Evolutionary conservation across 2,329 filamentous ascomycete genomes (phyloP).

Genomic region (Byssothecium circinans): DNA sequence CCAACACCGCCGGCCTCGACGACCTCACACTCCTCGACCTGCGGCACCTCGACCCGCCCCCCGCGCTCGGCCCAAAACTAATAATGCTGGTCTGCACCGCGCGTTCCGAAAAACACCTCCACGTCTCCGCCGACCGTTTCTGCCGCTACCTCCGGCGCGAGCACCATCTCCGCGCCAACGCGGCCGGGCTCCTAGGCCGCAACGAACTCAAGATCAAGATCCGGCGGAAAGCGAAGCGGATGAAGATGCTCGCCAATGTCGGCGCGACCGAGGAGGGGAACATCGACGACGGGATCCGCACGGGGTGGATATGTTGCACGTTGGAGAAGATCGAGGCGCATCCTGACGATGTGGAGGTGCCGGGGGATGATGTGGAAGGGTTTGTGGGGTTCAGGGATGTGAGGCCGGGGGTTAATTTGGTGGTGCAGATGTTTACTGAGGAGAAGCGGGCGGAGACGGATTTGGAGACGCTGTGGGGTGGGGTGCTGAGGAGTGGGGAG

Average conservation of each 20-base stretch:
- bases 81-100: constrained; percentile 93
- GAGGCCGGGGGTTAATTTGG: constrained; percentile 61
- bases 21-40: constrained; percentile 80
- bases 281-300: constrained; percentile 82
- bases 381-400: constrained; percentile 76
- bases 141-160: constrained; percentile 80
- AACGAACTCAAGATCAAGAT: constrained; percentile 91
- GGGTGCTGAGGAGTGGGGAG: constrained; percentile 47
- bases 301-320: constrained; percentile 96
- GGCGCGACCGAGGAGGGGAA: constrained; percentile 57
- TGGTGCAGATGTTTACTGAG: constrained; percentile 72
- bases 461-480: constrained; percentile 65
- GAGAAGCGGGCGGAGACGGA: constrained; percentile 69
- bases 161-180: constrained; percentile 72
- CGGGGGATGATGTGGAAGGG: constrained; percentile 47
- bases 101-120: constrained; percentile 88
- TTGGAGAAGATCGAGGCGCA: constrained; percentile 69
- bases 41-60: constrained; percentile 78
- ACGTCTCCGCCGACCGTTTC: constrained; percentile 86
- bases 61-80: constrained; percentile 82
- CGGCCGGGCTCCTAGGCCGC: constrained; percentile 84
- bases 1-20: constrained; percentile 83
- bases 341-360: constrained; percentile 37
- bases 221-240: constrained; percentile 75
- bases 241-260: constrained; percentile 75